Base-by-base conservation (phyloP, 768 basidiomycete genomes). In the Leccinum imitatum region DNA sequence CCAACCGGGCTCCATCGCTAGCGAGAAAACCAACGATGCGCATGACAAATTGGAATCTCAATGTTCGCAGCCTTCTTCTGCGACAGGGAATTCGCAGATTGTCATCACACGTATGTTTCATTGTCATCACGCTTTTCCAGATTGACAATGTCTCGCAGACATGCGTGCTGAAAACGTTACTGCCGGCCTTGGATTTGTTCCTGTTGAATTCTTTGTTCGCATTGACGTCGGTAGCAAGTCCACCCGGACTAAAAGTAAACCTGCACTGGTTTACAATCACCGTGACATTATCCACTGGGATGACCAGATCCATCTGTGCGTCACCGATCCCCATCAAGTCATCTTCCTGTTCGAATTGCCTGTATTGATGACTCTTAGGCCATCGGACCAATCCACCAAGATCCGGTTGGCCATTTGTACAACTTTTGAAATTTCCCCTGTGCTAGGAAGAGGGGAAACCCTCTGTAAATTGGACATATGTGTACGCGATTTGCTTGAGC, bases 181-280 rank as follows among this genome's bases (percentile, higher is more conserved):
- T 5, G n/a, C 50, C n/a, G 25, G 37, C 30, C 56, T 67, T 44
- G 48, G 41, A 25, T 66, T 58, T 17, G 54, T 67, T 41, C 66
- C 66, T 15, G 37, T 61, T 9, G 60, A 58, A 2, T 67, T 67
- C 39, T 67, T 58, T 50, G 63, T 61, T 31, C 52, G 53, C 7
- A 39, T 67, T 9, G 21, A 64, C 50, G 44, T 60, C 8, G 11
- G 4, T 1, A 27, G 39, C 30, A 33, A n/a, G 14, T 3, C 33
- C 21, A 59, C 48, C 52, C 55, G 51, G 35, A 67, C 65, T 7
- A 17, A 44, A 19, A 61, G 14, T 10, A 61, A 53, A 53, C 41
- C 59, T 3, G 10, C 57, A 11, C 33, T 4, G n/a, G 51, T 58
- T 21, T 21, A 50, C n/a, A 54, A 59, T 44, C 13, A 21, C 1